Evolutionary conservation across 2,329 filamentous ascomycete species (phyloP).

Genomic region (Trichoderma sp.): DNA sequence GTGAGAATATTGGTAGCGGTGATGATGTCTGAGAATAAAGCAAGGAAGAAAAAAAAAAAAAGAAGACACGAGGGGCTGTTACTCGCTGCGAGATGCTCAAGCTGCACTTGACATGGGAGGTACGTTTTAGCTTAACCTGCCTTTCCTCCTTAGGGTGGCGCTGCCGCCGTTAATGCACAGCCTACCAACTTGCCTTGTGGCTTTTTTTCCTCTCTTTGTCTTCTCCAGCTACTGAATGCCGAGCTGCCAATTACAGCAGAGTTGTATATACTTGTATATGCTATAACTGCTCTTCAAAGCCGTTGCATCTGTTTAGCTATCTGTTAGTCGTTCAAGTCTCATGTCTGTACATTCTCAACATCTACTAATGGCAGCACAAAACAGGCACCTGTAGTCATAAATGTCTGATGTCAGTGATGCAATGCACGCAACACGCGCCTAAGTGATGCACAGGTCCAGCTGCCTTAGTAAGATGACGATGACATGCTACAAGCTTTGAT

Average conservation of each 20-base stretch:
- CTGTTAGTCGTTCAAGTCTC: background rate
- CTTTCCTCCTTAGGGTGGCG: slow-evolving; percentile 3
- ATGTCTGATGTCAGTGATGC: background rate
- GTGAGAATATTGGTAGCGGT: background rate
- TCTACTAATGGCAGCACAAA: background rate
- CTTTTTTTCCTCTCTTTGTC: background rate
- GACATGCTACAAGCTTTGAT: background rate
- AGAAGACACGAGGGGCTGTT: slow-evolving; percentile 20
- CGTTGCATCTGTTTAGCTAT: too few species aligned
- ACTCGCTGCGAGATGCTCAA: background rate
- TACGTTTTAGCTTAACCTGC: background rate
- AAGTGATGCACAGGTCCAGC: background rate
- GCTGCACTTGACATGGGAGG: background rate
- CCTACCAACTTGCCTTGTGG: background rate
- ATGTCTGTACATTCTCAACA: background rate
- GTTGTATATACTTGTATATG: background rate
- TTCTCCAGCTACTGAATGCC: background rate
- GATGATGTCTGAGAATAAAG: background rate
- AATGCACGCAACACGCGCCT: background rate
- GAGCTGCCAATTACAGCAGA: too few species aligned
- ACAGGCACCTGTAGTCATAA: background rate
- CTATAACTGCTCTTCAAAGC: too few species aligned
- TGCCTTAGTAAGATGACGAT: background rate
- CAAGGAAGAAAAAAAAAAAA: background rate
- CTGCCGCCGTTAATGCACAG: background rate